Conservation (phyloP, 345 rosid species). For the Salix viminalis region DNA sequence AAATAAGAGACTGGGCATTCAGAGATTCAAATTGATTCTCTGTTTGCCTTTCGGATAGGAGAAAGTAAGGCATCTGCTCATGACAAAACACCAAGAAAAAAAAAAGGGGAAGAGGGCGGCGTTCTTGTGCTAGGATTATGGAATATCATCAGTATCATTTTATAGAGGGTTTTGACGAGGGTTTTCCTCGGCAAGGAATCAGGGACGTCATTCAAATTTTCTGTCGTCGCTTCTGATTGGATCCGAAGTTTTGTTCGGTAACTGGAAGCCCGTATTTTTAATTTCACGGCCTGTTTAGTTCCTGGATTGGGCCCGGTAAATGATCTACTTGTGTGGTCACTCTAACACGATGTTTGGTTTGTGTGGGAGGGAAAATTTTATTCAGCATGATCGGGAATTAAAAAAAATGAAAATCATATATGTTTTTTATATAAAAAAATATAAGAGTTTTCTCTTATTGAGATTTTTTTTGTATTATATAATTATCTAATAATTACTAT, state of each 20-base stretch:
- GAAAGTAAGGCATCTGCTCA: neutral
- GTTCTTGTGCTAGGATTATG: neutral
- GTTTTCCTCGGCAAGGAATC: neutral
- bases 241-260: neutral
- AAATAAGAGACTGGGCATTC: conserved; percentile 17
- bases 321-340: no score
- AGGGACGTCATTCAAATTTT: neutral
- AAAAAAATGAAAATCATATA: no score
- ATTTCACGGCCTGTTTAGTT: neutral
- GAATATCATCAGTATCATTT: neutral
- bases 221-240: neutral
- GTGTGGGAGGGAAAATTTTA: no score
- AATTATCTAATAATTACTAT: no score
- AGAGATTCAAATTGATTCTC: conserved; percentile 21
- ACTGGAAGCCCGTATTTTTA: neutral
- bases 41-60: conserved; percentile 17
- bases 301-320: neutral
- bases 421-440: no score
- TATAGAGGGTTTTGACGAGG: neutral
- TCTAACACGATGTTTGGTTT: no score
- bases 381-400: no score
- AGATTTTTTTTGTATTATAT: no score
- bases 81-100: neutral
- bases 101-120: neutral
- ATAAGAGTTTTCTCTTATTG: no score